Evolutionary conservation across 1,284 basidiomycete genomes (phyloP).

Genomic region (Pholiota adiposa): DNA sequence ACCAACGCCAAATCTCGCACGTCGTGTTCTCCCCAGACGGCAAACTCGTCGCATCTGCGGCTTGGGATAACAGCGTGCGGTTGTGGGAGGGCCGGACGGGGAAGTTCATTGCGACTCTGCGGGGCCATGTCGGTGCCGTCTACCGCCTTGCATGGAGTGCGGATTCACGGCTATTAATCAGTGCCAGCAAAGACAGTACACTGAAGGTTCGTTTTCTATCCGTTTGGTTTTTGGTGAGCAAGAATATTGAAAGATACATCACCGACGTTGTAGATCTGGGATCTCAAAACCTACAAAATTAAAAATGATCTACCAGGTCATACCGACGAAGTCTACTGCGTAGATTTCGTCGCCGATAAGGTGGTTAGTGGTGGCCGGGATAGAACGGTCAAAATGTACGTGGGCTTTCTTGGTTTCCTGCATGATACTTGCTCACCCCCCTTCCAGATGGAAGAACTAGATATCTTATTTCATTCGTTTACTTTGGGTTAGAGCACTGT

Average conservation of each 20-base stretch:
- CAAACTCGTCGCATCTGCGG: slow-evolving; percentile 87
- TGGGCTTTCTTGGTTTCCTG: slow-evolving; percentile 11
- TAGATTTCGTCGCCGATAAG: slow-evolving; percentile 98
- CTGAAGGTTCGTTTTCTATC: slow-evolving; percentile 70
- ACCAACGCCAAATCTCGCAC: slow-evolving; percentile 95
- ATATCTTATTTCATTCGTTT: slow-evolving; percentile 47
- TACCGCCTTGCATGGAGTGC: slow-evolving; percentile 96
- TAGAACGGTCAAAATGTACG: slow-evolving; percentile 74
- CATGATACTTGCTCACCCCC: not conserved
- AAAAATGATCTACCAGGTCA: slow-evolving; percentile 94
- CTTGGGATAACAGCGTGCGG: slow-evolving; percentile 91
- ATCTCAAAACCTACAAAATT: slow-evolving; percentile 93
- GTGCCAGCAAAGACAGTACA: slow-evolving; percentile 95
- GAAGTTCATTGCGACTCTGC: slow-evolving; percentile 89
- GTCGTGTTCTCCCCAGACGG: slow-evolving; percentile 97
- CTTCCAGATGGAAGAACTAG: no score
- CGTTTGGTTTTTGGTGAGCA: slow-evolving; percentile 43
- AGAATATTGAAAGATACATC: slow-evolving; percentile 46
- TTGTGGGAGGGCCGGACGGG: slow-evolving; percentile 95
- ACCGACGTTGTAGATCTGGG: slow-evolving; percentile 74
- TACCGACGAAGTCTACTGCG: slow-evolving; percentile 98
- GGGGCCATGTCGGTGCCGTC: slow-evolving; percentile 94
- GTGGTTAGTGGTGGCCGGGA: slow-evolving; percentile 92
- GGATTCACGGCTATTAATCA: slow-evolving; percentile 90
- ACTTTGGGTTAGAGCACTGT: slow-evolving; percentile 26